These are phyloP conservation scores for Discostella pseudostelligera DNA, from an alignment of 108 stramenopile species.

Conservation along the genomic window DNA sequence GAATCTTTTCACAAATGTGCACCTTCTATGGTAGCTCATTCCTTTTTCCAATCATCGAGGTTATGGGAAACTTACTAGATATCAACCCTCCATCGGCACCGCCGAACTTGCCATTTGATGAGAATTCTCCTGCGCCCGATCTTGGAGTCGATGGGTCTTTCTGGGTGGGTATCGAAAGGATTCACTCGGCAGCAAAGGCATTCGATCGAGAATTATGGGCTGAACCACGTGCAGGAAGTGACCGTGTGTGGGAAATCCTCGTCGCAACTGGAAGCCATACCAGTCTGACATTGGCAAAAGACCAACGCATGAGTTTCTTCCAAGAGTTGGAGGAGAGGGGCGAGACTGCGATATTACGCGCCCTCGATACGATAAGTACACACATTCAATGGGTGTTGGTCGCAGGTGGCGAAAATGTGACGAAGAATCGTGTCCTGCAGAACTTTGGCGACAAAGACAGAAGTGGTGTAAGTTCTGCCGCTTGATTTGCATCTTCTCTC, in stretches of 20 bases:
- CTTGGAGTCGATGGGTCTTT: constrained; percentile 78
- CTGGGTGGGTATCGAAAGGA: constrained; percentile 79
- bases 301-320: constrained; percentile 66
- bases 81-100: constrained; percentile 59
- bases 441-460: constrained; percentile 52
- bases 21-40: constrained; percentile 77
- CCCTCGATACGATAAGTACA: constrained; percentile 74
- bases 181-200: constrained; percentile 81
- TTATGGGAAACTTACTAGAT: constrained; percentile 64
- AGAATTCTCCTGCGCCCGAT: constrained; percentile 76
- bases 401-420: constrained; percentile 68
- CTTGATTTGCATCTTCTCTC: not conserved
- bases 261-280: constrained; percentile 54
- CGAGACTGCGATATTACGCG: constrained; percentile 72
- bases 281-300: constrained; percentile 59
- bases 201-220: constrained; percentile 88
- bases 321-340: constrained; percentile 78
- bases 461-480: constrained; percentile 44
- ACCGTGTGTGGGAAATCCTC: constrained; percentile 82
- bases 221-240: constrained; percentile 69
- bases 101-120: constrained; percentile 79
- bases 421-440: constrained; percentile 63
- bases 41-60: constrained; percentile 77
- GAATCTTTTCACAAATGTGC: constrained; percentile 85
- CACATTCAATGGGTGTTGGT: constrained; percentile 87